phyloP scores from a whole-genome alignment of 2,329 filamentous ascomycete genomes.

The Hirsutella minnesotensis region DNA sequence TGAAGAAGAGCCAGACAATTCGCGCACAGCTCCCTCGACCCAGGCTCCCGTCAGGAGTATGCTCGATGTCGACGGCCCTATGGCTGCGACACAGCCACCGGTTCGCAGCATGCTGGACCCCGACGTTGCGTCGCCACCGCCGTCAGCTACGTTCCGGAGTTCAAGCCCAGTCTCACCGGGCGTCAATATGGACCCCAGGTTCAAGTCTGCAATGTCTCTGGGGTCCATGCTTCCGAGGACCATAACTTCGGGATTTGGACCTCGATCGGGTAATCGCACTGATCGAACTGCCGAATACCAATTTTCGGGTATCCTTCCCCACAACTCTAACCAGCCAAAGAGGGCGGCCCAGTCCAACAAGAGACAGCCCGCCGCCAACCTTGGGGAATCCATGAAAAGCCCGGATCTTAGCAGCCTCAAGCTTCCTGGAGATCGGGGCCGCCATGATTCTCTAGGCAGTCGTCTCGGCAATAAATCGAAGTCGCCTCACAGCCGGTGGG shows the following conservation, averaged over 20 bases:
- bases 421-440: slow-evolving; percentile 32
- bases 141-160: slow-evolving; percentile 14
- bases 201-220: slow-evolving; percentile 10
- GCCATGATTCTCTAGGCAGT: slow-evolving; percentile 26
- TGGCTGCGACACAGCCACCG: slow-evolving; percentile 24
- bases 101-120: slow-evolving; percentile 43
- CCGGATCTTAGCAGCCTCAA: slow-evolving; percentile 37
- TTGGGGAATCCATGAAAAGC: slow-evolving; percentile 43
- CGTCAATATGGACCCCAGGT: slow-evolving; percentile 8
- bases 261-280: slow-evolving; percentile 14
- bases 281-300: slow-evolving; percentile 45
- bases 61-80: slow-evolving; percentile 43
- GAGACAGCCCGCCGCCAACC: slow-evolving; percentile 21
- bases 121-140: slow-evolving; percentile 23
- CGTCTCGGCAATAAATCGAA: slow-evolving; percentile 32
- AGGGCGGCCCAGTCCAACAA: slow-evolving; percentile 11
- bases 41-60: slow-evolving; percentile 51
- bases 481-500: slow-evolving; percentile 38
- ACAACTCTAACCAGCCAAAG: slow-evolving; percentile 35
- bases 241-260: slow-evolving; percentile 37
- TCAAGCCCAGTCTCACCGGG: slow-evolving; percentile 22
- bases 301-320: slow-evolving; percentile 47
- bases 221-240: slow-evolving; percentile 31
- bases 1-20: slow-evolving; percentile 22
- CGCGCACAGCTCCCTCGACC: slow-evolving; percentile 22